These are phyloP conservation scores for Cerioporus squamosus DNA, from an alignment of 1,284 basidiomycete species.

Conservation along the genomic window DNA sequence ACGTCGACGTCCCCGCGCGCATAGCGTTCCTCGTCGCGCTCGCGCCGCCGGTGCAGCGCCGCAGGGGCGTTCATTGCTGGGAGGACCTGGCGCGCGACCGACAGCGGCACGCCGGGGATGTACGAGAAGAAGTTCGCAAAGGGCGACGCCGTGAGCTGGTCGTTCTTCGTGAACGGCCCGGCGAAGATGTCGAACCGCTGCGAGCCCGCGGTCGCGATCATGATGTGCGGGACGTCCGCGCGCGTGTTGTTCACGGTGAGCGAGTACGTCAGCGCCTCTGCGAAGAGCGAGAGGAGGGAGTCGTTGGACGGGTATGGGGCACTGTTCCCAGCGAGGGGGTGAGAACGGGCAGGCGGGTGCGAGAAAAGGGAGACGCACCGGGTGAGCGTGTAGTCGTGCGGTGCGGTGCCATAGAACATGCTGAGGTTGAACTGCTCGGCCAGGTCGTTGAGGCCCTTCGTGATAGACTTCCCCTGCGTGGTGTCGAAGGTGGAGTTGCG, in stretches of 20 bases:
- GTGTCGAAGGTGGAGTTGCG: conserved; percentile 61
- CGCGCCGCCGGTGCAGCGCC: conserved; percentile 11
- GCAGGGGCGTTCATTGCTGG: conserved; percentile 51
- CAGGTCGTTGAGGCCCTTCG: conserved; percentile 55
- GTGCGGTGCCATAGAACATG: conserved; percentile 67
- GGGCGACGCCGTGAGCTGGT: conserved; percentile 75
- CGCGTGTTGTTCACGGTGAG: conserved; percentile 66
- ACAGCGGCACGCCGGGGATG: conserved; percentile 54
- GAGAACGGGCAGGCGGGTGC: background rate
- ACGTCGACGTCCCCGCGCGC: conserved; percentile 54
- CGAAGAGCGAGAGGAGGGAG: conserved; percentile 66
- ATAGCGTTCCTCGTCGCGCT: conserved; percentile 39
- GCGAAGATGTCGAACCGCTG: conserved; percentile 74
- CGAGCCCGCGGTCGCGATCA: conserved; percentile 77
- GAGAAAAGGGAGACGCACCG: conserved; percentile 42
- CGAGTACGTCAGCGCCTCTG: conserved; percentile 57
- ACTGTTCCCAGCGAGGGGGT: no score
- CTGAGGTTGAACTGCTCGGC: conserved; percentile 57
- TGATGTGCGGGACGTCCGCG: conserved; percentile 61
- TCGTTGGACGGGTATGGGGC: conserved; percentile 37
- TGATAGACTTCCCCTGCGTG: conserved; percentile 51
- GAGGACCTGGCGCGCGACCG: conserved; percentile 56
- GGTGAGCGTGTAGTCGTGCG: conserved; percentile 71
- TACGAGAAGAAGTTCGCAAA: conserved; percentile 67
- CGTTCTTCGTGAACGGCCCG: conserved; percentile 79